Evolutionary conservation across 768 basidiomycete genomes (phyloP).

Genomic region (Xanthoconium purpureum): DNA sequence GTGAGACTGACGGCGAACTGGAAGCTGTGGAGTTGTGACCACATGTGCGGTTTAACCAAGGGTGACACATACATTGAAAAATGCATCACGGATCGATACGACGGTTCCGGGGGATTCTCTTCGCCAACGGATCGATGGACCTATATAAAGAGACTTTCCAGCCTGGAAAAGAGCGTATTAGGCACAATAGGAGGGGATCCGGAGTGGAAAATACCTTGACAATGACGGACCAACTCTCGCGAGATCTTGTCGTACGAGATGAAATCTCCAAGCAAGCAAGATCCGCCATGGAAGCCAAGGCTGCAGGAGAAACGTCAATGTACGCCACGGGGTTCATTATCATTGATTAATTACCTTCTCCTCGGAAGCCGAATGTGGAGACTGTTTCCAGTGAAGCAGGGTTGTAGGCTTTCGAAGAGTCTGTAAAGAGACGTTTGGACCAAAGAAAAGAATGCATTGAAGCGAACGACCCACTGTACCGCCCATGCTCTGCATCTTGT

Average conservation of each 20-base stretch:
- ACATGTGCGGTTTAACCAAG: neutral
- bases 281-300: conserved; percentile 80
- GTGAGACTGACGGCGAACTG: conserved; percentile 75
- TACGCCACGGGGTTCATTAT: conserved; percentile 1
- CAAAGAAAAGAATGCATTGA: neutral
- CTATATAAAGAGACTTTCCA: conserved; percentile 63
- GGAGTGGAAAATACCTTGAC: conserved; percentile 53
- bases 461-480: conserved; percentile 61
- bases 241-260: conserved; percentile 62
- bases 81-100: conserved; percentile 83
- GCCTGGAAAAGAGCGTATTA: conserved; percentile 41
- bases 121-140: conserved; percentile 73
- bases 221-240: conserved; percentile 73
- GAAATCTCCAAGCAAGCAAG: conserved; percentile 79
- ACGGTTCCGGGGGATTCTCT: conserved; percentile 74
- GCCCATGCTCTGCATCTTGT: conserved; percentile 45
- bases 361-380: conserved; percentile 85
- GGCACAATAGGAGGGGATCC: neutral
- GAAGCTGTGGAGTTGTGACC: conserved; percentile 49
- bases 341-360: conserved; percentile 66
- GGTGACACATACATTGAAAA: conserved; percentile 67
- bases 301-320: conserved; percentile 38
- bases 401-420: conserved; percentile 68
- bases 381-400: conserved; percentile 47
- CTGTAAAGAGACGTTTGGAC: conserved; percentile 36